Conservation (phyloP, 2,329 filamentous ascomycete species). For the Botryotinia globosa region DNA sequence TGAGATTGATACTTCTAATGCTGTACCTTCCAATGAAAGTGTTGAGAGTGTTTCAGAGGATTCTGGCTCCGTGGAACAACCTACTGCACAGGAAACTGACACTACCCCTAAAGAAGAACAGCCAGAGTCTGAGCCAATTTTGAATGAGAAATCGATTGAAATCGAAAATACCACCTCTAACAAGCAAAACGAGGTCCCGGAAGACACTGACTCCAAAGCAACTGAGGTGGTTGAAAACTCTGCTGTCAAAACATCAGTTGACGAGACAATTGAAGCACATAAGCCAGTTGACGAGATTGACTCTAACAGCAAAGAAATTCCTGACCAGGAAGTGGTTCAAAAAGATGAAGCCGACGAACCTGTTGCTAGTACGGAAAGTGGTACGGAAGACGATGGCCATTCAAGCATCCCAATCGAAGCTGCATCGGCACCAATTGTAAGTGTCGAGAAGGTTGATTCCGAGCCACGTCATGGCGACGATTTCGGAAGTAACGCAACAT, state of each 20-base stretch:
- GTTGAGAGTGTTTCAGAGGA: not conserved
- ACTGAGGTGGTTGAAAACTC: not conserved
- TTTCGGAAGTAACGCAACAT: slow-evolving; percentile 38
- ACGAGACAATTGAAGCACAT: not conserved
- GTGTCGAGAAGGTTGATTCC: slow-evolving; percentile 40
- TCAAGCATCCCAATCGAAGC: not conserved
- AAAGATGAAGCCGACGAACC: not conserved
- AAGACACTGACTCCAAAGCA: not conserved
- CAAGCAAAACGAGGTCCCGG: not conserved
- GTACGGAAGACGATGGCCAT: not conserved
- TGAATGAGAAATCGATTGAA: not conserved
- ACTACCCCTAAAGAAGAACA: not conserved
- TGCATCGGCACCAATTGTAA: slow-evolving; percentile 29
- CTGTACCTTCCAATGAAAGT: not conserved
- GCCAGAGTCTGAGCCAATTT: not conserved
- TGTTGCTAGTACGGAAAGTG: not conserved
- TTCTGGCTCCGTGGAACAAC: not conserved
- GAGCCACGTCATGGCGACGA: slow-evolving; percentile 40
- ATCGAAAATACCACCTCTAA: not conserved
- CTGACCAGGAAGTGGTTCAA: not conserved
- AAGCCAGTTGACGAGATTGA: not conserved
- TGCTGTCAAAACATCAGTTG: not conserved
- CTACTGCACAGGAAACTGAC: not conserved
- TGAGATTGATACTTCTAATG: not conserved
- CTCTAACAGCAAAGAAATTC: not conserved